Evolutionary conservation across 106 monocot genomes (phyloP), one percentile per base, ranked within the genome.

Genomic region (Phalaenopsis aphrodite): DNA sequence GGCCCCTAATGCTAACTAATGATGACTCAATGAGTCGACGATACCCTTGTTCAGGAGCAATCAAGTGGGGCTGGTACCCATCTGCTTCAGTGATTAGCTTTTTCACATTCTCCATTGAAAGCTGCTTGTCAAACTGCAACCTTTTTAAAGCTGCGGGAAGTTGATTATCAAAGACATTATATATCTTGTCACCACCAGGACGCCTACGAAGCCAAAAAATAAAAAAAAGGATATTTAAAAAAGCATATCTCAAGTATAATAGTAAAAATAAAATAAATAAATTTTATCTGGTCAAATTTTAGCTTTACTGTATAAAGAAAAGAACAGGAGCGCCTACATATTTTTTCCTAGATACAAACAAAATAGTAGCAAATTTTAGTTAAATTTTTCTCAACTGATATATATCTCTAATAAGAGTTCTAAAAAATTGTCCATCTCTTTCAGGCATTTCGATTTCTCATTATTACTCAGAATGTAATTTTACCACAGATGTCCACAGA

Each of bases 61-160:
- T 99, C 80, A 99, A 89, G 87, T 99, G 98, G 73, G 98, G 98
- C 43, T 99, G 98, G 79, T 99, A 99, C 39, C 98, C 98, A 88
- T 99, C 98, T 74, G 94, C 98, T 81, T 99, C 92, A 66, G 94
- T 99, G 42, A 99, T 99, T 82, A 91, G 84, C 78, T 99, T 99
- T 81, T 85, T 91, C 17, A 99, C 98, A 87, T 99, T 99, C 72
- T 99, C 98, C 98, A 99, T 94, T 0, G 98, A 89, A 30, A 99
- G 91, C 78, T 99, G 91, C 83, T 99, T 99, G 84, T 99, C 98
- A 87, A 99, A 99, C 39, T 99, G 98, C 83, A 99, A 83, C 61
- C 98, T 85, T 79, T 94, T 99, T 75, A 99, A 85, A 84, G 98
- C 98, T 64, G 91, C 94, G 75, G 98, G 98, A 66, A 99, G 90